Evolutionary conservation across 2,329 filamentous ascomycete species (phyloP).

Genomic region (Monilinia aucupariae): DNA sequence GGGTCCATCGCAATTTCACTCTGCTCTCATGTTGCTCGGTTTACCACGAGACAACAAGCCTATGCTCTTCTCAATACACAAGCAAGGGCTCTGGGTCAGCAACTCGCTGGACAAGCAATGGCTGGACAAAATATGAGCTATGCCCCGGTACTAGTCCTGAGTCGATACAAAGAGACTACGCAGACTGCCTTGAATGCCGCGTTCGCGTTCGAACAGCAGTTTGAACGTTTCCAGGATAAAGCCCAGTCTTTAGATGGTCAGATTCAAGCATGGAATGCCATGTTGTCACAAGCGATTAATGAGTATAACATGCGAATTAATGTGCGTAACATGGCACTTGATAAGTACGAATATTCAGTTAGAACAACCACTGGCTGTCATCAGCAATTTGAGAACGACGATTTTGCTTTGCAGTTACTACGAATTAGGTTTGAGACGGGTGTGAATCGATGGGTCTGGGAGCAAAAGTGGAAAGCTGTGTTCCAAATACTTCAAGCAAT

Average conservation of each 20-base stretch:
- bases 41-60: background rate
- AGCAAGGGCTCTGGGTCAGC: background rate
- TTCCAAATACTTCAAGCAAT: background rate
- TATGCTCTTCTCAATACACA: slow-evolving; percentile 6
- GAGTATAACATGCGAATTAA: slow-evolving; percentile 5
- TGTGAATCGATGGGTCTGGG: background rate
- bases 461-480: slow-evolving; percentile 1
- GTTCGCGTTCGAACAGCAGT: background rate
- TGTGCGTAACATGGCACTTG: background rate
- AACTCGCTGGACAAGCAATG: slow-evolving; percentile 5
- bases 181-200: background rate
- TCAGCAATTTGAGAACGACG: slow-evolving; percentile 3
- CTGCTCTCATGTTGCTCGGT: background rate
- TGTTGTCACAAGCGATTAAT: slow-evolving; percentile 7
- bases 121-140: slow-evolving; percentile 8
- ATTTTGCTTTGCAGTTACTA: background rate
- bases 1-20: slow-evolving; percentile 2
- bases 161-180: background rate
- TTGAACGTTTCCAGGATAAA: slow-evolving; percentile 9
- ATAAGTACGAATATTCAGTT: background rate
- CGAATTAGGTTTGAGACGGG: background rate
- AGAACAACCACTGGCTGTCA: slow-evolving; percentile 4
- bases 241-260: background rate
- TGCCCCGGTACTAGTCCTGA: background rate
- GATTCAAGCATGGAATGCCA: slow-evolving; percentile 5